Conservation (phyloP, 2,329 filamentous ascomycete genomes). For the Aspergillus sp. region DNA sequence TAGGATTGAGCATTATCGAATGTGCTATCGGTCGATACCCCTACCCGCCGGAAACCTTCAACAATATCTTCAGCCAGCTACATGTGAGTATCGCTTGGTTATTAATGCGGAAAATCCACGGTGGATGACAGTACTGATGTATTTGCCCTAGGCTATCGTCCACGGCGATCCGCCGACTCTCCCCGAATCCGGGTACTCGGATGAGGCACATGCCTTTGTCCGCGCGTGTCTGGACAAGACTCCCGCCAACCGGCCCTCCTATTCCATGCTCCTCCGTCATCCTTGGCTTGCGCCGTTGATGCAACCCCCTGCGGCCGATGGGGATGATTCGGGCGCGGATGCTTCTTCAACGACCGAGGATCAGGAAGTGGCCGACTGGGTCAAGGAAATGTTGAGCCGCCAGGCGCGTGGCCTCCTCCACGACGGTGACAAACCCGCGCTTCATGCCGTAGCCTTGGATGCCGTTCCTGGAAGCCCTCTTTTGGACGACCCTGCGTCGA, state of each 20-base stretch:
- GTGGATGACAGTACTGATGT: neutral
- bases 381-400: constrained; percentile 66
- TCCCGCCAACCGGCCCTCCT: constrained; percentile 87
- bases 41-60: constrained; percentile 94
- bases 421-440: constrained; percentile 66
- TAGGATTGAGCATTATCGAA: constrained; percentile 92
- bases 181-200: constrained; percentile 73
- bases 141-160: constrained; percentile 74
- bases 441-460: constrained; percentile 84
- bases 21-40: constrained; percentile 93
- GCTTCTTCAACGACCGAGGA: constrained; percentile 59
- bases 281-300: constrained; percentile 77
- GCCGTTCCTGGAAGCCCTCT: constrained; percentile 51
- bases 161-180: constrained; percentile 93
- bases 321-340: constrained; percentile 28
- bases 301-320: constrained; percentile 72
- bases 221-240: constrained; percentile 87
- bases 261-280: constrained; percentile 83
- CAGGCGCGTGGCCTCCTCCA: constrained; percentile 59
- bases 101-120: neutral
- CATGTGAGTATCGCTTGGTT: constrained; percentile 64
- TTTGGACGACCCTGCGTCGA: constrained; percentile 23
- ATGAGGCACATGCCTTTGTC: constrained; percentile 81
- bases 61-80: constrained; percentile 96
- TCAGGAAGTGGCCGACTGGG: constrained; percentile 83